These are phyloP conservation scores for Trebouxia sp. DNA, from an alignment of 139 green algal species.

Conservation along the genomic window DNA sequence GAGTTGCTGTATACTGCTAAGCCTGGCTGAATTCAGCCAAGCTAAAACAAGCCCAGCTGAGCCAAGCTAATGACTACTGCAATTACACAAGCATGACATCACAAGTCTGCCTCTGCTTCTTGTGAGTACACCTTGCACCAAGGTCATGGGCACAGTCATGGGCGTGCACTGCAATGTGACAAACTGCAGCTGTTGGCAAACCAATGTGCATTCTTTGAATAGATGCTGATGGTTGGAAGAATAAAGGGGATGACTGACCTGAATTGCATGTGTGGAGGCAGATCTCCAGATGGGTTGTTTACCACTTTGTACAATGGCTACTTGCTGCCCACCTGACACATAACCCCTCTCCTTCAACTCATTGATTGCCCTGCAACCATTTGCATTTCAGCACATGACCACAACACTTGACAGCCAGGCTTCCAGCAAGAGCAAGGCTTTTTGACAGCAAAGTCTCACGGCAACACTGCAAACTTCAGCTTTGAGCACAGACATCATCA, in stretches of 20 bases:
- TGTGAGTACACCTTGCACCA: not conserved
- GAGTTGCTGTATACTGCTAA: not conserved
- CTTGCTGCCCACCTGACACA: constrained; percentile 64
- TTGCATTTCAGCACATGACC: too few species aligned
- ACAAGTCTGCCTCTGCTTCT: not conserved
- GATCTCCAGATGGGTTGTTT: constrained; percentile 79
- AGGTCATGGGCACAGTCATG: not conserved
- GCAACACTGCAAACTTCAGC: too few species aligned
- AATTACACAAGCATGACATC: not conserved
- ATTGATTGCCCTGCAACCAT: constrained; percentile 54
- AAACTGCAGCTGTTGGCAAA: not conserved
- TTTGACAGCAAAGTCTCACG: too few species aligned
- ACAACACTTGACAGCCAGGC: too few species aligned
- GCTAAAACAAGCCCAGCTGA: not conserved
- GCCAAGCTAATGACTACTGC: not conserved
- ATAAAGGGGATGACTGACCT: constrained; percentile 41
- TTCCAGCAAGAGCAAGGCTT: too few species aligned
- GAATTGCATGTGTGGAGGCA: constrained; percentile 77
- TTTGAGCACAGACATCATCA: too few species aligned
- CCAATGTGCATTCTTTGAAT: not conserved
- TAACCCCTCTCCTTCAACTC: constrained; percentile 64
- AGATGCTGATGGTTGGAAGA: too few species aligned
- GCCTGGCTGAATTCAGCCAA: not conserved
- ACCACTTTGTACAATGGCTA: constrained; percentile 84
- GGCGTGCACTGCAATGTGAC: not conserved